These are phyloP conservation scores for Pleomassaria siparia DNA, from an alignment of 2,329 filamentous ascomycete species.

Conservation along the genomic window DNA sequence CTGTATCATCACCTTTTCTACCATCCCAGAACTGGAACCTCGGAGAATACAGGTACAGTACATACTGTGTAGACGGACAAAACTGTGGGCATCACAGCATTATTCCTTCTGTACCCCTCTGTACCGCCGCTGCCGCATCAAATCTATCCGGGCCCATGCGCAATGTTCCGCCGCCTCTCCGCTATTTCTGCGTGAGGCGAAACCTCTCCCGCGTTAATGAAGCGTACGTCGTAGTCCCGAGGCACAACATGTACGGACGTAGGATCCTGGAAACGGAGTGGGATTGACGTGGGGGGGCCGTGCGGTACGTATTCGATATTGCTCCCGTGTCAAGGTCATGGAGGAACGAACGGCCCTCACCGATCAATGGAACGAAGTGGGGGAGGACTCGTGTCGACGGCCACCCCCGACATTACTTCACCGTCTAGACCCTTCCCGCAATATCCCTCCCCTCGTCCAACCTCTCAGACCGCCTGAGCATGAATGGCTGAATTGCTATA, in stretches of 20 bases:
- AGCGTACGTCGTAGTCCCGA: conserved; percentile 4
- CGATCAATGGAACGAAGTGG: conserved; percentile 2
- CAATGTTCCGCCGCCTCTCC: conserved; percentile 4
- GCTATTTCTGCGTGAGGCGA: too few relatives aligned
- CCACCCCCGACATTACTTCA: background rate
- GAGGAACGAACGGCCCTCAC: background rate
- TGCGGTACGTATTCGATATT: conserved; percentile 32
- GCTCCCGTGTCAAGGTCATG: conserved; percentile 1
- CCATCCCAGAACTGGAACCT: conserved; percentile 6
- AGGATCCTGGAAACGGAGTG: conserved; percentile 19
- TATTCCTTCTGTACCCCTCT: background rate
- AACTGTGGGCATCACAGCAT: background rate
- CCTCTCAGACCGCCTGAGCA: background rate
- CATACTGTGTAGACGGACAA: too few relatives aligned
- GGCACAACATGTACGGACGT: background rate
- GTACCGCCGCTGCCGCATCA: conserved; percentile 4
- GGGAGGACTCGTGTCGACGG: background rate
- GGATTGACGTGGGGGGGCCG: conserved; percentile 26
- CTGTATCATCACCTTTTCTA: background rate
- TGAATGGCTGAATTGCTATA: background rate
- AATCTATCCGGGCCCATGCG: background rate
- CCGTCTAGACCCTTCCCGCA: background rate
- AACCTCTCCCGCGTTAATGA: conserved; percentile 2
- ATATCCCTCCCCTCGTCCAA: background rate
- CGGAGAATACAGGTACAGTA: conserved; percentile 16